Evolutionary conservation across 2,329 filamentous ascomycete genomes (phyloP).

Genomic region (Aspergillus awamori): DNA sequence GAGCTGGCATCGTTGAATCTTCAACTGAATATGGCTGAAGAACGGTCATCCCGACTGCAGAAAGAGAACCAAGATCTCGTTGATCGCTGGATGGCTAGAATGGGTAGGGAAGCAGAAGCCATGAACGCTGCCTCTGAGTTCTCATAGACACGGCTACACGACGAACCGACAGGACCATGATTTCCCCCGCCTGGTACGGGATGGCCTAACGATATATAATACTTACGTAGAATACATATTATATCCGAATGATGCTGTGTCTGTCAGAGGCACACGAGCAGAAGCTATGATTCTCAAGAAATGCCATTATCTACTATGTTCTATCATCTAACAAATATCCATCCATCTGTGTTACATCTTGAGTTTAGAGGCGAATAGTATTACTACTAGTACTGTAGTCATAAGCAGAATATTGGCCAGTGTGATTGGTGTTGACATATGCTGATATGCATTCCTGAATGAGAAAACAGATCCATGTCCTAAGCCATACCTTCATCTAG

Average conservation of each 20-base stretch:
- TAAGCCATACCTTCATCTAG: too few relatives aligned
- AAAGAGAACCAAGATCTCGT: conserved; percentile 87
- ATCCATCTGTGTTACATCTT: too few relatives aligned
- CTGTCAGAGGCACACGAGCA: neutral
- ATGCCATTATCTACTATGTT: too few relatives aligned
- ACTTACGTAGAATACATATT: conserved; percentile 10
- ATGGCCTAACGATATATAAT: neutral
- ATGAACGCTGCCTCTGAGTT: conserved; percentile 69
- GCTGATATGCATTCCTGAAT: too few relatives aligned
- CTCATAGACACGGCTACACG: conserved; percentile 32
- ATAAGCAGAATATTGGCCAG: too few relatives aligned
- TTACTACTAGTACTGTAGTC: too few relatives aligned
- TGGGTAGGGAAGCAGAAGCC: conserved; percentile 80
- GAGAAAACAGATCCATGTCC: too few relatives aligned
- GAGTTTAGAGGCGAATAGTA: too few relatives aligned
- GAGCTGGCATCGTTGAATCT: conserved; percentile 87
- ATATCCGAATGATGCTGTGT: neutral
- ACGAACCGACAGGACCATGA: neutral
- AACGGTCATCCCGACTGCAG: conserved; percentile 70
- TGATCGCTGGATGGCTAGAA: conserved; percentile 86
- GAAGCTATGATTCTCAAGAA: conserved; percentile 4
- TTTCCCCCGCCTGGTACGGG: neutral
- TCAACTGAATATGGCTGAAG: conserved; percentile 83
- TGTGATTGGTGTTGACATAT: too few relatives aligned
- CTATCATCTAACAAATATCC: too few relatives aligned